These are phyloP conservation scores for Ceratocystis ficicola DNA, from an alignment of 2,329 filamentous ascomycete genomes.

Conservation along the genomic window DNA sequence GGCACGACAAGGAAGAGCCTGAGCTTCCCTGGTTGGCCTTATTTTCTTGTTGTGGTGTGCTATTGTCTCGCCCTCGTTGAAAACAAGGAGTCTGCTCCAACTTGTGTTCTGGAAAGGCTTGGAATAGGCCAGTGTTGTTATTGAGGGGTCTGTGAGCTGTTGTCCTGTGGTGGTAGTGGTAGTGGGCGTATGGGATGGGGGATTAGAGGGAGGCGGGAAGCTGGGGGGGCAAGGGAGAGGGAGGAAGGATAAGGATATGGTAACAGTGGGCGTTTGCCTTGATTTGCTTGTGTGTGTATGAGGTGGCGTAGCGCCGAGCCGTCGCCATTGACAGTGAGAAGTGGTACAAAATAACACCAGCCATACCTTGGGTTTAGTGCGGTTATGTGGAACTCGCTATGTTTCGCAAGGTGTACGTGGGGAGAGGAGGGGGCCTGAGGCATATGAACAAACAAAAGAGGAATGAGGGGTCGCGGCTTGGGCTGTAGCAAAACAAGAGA, in stretches of 20 bases:
- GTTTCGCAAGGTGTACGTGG: slow-evolving; percentile 20
- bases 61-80: neutral
- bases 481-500: neutral
- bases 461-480: slow-evolving; percentile 22
- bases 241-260: neutral
- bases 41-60: neutral
- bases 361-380: neutral
- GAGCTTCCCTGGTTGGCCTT: neutral
- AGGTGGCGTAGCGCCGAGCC: slow-evolving; percentile 1
- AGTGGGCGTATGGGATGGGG: neutral
- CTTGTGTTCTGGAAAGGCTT: neutral
- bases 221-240: too few relatives aligned
- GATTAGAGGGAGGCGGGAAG: neutral
- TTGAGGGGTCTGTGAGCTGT: neutral
- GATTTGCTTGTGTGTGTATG: neutral
- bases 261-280: neutral
- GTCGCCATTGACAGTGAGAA: neutral
- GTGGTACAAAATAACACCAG: neutral
- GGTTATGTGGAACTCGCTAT: slow-evolving; percentile 19
- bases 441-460: slow-evolving; percentile 22
- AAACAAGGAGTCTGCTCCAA: neutral
- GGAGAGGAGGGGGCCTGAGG: slow-evolving; percentile 17
- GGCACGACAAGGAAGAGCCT: neutral
- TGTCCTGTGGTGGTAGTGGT: neutral
- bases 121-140: slow-evolving; percentile 5